Conservation (phyloP, 805 yeast species). For the Wickerhamomyces chambardii region DNA sequence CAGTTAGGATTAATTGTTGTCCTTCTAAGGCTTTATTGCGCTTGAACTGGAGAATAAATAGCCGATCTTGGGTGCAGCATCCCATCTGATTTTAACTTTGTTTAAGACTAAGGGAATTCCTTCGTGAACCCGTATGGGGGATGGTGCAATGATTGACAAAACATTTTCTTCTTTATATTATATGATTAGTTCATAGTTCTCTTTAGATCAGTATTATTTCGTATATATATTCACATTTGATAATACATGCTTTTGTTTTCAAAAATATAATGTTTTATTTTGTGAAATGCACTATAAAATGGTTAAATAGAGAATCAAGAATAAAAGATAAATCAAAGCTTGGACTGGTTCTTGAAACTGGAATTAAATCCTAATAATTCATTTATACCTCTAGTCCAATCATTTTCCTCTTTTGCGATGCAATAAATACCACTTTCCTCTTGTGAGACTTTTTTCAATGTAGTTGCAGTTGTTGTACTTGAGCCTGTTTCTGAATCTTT, state of each 20-base stretch:
- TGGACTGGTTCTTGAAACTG: slow-evolving; percentile 48
- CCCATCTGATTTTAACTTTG: slow-evolving; percentile 40
- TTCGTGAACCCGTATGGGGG: slow-evolving; percentile 73
- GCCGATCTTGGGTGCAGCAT: slow-evolving; percentile 72
- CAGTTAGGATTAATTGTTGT: slow-evolving; percentile 39
- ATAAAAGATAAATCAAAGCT: too few species aligned
- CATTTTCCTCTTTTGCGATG: slow-evolving; percentile 72
- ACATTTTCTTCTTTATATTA: slow-evolving; percentile 17
- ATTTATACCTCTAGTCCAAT: slow-evolving; percentile 89
- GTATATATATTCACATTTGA: too few species aligned
- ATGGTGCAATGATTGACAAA: slow-evolving; percentile 40
- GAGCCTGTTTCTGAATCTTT: slow-evolving; percentile 13
- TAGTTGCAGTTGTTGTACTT: slow-evolving; percentile 7
- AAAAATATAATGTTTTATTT: too few species aligned
- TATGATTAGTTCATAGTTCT: neutral
- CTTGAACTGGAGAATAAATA: slow-evolving; percentile 53
- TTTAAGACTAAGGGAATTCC: slow-evolving; percentile 55
- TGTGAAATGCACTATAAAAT: too few species aligned
- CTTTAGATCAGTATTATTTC: neutral
- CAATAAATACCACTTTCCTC: slow-evolving; percentile 70
- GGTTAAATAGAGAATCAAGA: too few species aligned
- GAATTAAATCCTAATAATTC: slow-evolving; percentile 85
- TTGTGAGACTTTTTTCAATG: slow-evolving; percentile 8
- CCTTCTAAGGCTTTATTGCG: slow-evolving; percentile 14
- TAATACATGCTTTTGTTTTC: too few species aligned